Evolutionary conservation across 179 eudicot genomes (phyloP).

Genomic region (Beta corolliflora): DNA sequence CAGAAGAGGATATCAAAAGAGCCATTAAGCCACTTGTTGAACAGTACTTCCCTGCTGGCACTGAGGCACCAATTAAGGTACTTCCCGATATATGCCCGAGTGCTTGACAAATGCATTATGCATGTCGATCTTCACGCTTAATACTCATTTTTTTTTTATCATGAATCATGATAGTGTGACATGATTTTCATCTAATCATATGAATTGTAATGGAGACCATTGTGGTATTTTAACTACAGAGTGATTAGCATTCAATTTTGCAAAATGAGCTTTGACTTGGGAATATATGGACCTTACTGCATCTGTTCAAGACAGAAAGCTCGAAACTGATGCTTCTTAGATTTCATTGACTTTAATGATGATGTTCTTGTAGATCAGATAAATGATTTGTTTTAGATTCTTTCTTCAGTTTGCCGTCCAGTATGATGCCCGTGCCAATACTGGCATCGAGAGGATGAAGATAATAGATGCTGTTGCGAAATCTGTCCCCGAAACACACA

Average conservation of each 20-base stretch:
- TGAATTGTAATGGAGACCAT: background rate
- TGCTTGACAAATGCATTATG: background rate
- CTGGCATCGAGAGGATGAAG: constrained; percentile 88
- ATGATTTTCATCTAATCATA: background rate
- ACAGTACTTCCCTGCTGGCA: constrained; percentile 61
- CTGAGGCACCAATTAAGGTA: constrained; percentile 74
- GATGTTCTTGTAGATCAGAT: constrained; percentile 6
- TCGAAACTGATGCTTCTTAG: background rate
- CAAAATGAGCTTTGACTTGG: background rate
- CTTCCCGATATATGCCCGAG: background rate
- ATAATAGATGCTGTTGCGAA: constrained; percentile 88
- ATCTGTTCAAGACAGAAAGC: background rate
- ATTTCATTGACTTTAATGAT: background rate
- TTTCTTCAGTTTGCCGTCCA: constrained; percentile 75
- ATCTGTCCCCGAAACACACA: constrained; percentile 83
- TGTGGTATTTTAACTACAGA: too few species aligned
- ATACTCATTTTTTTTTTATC: background rate
- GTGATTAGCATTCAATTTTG: background rate
- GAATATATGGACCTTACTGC: background rate
- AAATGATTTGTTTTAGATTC: constrained; percentile 6
- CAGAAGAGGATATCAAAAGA: constrained; percentile 84
- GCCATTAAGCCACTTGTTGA: constrained; percentile 79
- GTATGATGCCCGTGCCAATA: constrained; percentile 96
- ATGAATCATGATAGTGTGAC: too few species aligned
- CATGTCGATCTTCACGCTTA: background rate